phyloP scores from a whole-genome alignment of 345 rosid genomes.

The Acer negundo region DNA sequence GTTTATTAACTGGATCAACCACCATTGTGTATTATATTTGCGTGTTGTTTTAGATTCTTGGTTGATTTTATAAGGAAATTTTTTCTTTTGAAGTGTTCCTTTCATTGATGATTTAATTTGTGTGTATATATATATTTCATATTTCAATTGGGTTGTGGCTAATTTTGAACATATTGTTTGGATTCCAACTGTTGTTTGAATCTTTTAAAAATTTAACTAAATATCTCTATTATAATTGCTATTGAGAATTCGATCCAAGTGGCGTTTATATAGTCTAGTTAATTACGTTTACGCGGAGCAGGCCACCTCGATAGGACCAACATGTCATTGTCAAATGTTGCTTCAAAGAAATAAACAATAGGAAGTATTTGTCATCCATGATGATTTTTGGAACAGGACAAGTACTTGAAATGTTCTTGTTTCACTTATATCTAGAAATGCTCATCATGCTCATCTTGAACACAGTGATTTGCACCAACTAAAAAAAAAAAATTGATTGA shows the following conservation, averaged over 20 bases:
- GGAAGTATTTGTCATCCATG: neutral
- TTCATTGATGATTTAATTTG: neutral
- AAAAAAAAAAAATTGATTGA: neutral
- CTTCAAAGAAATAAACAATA: neutral
- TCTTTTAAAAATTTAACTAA: neutral
- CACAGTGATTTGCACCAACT: neutral
- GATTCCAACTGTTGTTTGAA: neutral
- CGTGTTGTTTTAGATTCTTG: neutral
- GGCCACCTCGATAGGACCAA: conserved; percentile 25
- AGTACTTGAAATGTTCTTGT: neutral
- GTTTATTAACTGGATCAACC: neutral
- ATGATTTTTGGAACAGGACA: conserved; percentile 1
- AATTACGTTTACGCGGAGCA: neutral
- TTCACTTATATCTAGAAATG: conserved; percentile 3
- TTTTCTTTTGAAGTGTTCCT: neutral
- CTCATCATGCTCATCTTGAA: neutral
- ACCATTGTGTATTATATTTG: neutral
- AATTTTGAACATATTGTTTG: neutral
- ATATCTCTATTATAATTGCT: no score
- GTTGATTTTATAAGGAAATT: neutral
- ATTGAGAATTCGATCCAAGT: neutral
- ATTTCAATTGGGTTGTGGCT: conserved; percentile 3
- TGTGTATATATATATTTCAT: no score
- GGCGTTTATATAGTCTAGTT: neutral
- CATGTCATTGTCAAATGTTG: neutral